Conservation (phyloP, 1,284 basidiomycete genomes). For the Meira miltonrushii region DNA sequence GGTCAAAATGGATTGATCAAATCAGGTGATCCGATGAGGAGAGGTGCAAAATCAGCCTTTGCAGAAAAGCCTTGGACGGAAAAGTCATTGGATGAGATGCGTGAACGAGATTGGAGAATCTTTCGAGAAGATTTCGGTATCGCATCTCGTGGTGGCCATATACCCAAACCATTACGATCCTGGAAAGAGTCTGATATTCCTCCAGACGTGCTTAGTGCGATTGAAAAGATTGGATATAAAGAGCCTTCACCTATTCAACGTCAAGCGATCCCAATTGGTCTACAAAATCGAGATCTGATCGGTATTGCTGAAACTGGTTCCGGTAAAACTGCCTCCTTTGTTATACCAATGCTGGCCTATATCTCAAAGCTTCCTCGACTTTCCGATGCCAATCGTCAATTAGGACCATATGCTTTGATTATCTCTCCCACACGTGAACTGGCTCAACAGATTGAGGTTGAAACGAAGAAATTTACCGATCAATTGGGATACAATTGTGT, state of each 20-base stretch:
- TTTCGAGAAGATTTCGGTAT: conserved; percentile 98
- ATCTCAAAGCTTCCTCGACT: conserved; percentile 79
- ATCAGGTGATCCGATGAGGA: conserved; percentile 43
- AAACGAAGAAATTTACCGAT: conserved; percentile 82
- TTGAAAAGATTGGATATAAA: conserved; percentile 88
- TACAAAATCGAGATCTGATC: conserved; percentile 92
- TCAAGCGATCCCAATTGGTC: conserved; percentile 93
- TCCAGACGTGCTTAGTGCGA: conserved; percentile 68
- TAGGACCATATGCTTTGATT: conserved; percentile 89
- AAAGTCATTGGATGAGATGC: conserved; percentile 90
- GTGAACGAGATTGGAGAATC: conserved; percentile 96
- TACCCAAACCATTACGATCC: conserved; percentile 82
- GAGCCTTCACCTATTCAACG: conserved; percentile 95
- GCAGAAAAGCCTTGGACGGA: conserved; percentile 87
- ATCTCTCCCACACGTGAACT: conserved; percentile 93
- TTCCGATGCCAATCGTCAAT: conserved; percentile 81
- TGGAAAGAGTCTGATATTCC: conserved; percentile 89
- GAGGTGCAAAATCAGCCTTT: conserved; percentile 70
- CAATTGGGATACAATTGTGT: conserved; percentile 86
- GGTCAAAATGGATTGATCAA: conserved; percentile 6
- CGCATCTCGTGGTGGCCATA: conserved; percentile 76
- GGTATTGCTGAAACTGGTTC: conserved; percentile 93
- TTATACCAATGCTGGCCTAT: conserved; percentile 94
- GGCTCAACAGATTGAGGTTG: conserved; percentile 92
- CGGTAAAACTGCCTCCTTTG: conserved; percentile 98